Evolutionary conservation across 2,329 filamentous ascomycete genomes (phyloP), one percentile per base, ranked within the genome.

Genomic region (Cercospora brassicicola): DNA sequence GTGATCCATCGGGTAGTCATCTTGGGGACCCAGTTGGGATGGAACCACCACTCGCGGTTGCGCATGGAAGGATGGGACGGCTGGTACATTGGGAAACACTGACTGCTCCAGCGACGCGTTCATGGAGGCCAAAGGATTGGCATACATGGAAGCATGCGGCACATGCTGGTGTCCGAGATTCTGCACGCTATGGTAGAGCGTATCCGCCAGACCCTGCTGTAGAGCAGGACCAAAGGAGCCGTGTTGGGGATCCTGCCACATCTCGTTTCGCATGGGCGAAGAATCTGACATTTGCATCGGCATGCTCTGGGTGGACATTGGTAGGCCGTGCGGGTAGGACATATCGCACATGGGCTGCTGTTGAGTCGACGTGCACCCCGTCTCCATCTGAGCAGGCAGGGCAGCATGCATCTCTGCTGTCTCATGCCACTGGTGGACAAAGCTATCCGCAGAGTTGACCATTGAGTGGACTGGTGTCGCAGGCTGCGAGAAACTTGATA

Each of bases 401-500:
- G 59, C 28, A 8, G 61, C 57, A 7, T 70, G 67, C 36, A 70
- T 64, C 18, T 71, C 66, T 30, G 67, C 33, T 15, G 62, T 60
- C n/a, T 73, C 71, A 42, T 55, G 59, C 71, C 70, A 72, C n/a
- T 70, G 65, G 4, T 66, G 64, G 9, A 18, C 51, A 23, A 69
- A 68, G 55, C 65, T 66, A 13, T 66, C 66, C 1, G 33, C 31
- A 2, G 60, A 63, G 8, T 62, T 51, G 7, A 30, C 53, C 65
- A 74, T 69, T 13, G 51, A 62, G 23, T 74, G 68, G 2, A 72
- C 53, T 5, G 75, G 74, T 2, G 73, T 75, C 0, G 73, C 66
- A 3, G 75, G 73, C 42, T 73, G 71, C 5, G 75, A 76, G 51
- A 72, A 74, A 9, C 67, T 67, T 11, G 62, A 63, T 28, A 70